Evolutionary conservation across 2,329 filamentous ascomycete genomes (phyloP), one percentile per base, ranked within the genome.

Genomic region (Ceratocystis albifundus): DNA sequence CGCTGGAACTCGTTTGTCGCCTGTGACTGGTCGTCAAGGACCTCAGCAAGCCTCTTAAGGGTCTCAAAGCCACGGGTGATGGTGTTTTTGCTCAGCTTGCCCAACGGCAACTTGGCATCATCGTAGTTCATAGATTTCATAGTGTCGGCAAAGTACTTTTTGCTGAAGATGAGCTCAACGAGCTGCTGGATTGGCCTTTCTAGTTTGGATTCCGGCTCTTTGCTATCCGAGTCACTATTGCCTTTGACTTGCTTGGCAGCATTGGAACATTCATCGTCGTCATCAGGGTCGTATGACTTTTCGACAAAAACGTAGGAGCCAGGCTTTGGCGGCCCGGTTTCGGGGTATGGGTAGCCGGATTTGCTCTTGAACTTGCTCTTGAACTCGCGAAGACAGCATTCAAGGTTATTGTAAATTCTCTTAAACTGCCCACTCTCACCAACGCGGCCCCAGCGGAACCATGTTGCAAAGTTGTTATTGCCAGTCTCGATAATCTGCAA

Each of bases 131-230:
- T 78, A 1, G 82, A 78, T 1, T 75, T 73, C 85, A 90, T 88
- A 45, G 84, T 82, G 22, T 80, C 80, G 25, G 83, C 78, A 74
- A 95, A 90, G 72, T 87, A 86, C 25, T 85, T 74, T 67, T 84
- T 80, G 74, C 95, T 92, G 79, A 96, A 96, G 68, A 96, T 95
- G 69, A 96, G 82, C 68, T 85, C 77, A 80, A 95, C 86, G 22
- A 96, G 77, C 7, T 84, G 76, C 72, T 90, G 85, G 2, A 90
- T 79, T 0, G 84, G 78, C 12, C 76, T 73, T 0, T 80, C 75
- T 1, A 93, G 79, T 15, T 77, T 72, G 5, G 69, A 72, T 71
- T 4, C 75, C 71, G 7, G 74, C 72, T 1, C 76, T 8, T 73
- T 73, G 1, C 73, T 74, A 30, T 74, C 73, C 46, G 76, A 76